Percentiles rank a stretch among this genome's conserved stretches.
Evolutionary conservation across 1,284 basidiomycete genomes (phyloP).

Genomic region (Marasmius sp.): DNA sequence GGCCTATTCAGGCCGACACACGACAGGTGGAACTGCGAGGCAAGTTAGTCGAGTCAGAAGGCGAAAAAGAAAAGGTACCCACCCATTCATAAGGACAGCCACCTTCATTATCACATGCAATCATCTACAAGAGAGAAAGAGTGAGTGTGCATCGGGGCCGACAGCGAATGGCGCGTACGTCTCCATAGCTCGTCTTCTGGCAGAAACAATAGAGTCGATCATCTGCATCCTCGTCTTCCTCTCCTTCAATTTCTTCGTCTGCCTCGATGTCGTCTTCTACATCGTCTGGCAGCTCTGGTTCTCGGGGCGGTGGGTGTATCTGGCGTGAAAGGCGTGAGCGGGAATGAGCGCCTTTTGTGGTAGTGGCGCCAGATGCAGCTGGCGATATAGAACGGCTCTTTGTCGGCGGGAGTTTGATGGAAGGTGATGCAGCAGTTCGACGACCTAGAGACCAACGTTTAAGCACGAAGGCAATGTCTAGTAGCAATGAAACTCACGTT

Average conservation of each 20-base stretch:
- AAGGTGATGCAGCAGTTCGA: conserved; percentile 7
- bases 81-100: conserved; percentile 50
- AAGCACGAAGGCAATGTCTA: neutral
- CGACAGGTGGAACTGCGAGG: conserved; percentile 40
- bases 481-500: conserved; percentile 7
- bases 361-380: neutral
- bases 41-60: neutral
- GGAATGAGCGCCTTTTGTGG: conserved; percentile 21
- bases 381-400: conserved; percentile 11
- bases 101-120: conserved; percentile 47
- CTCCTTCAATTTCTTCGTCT: conserved; percentile 28
- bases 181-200: conserved; percentile 48
- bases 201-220: conserved; percentile 48
- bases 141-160: neutral
- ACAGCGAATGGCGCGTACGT: conserved; percentile 28
- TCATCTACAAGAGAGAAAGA: conserved; percentile 32
- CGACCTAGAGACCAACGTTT: neutral
- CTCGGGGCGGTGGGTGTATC: conserved; percentile 31
- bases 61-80: conserved; percentile 12
- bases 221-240: conserved; percentile 31
- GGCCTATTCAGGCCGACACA: conserved; percentile 45
- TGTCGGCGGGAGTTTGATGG: conserved; percentile 12
- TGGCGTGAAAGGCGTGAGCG: conserved; percentile 44
- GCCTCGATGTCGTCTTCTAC: conserved; percentile 31
- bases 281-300: conserved; percentile 15